phyloP scores from a whole-genome alignment of 225 moss, liverwort and hornwort genomes.

The Bryoerythrophyllum caledonicum region DNA sequence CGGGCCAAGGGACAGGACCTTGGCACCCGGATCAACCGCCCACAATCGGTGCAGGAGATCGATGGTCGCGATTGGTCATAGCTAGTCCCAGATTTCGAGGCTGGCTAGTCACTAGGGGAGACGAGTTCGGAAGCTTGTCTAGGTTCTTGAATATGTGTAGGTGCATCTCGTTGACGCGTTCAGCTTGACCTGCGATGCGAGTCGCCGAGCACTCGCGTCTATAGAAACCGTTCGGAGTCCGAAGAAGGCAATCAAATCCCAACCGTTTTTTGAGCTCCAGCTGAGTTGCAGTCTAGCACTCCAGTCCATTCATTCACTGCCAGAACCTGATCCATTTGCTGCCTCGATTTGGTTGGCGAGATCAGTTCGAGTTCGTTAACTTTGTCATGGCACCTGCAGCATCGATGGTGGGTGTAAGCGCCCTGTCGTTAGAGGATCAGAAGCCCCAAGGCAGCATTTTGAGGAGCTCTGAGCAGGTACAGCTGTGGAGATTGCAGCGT shows the following conservation, averaged over 20 bases:
- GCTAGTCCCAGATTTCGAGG: no score
- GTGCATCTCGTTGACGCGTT: neutral
- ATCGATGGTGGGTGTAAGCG: neutral
- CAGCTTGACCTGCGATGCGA: neutral
- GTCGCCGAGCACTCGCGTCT: neutral
- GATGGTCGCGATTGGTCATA: no score
- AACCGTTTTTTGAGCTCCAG: no score
- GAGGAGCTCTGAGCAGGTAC: slow-evolving; percentile 25
- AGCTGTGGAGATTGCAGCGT: neutral
- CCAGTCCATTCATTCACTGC: no score
- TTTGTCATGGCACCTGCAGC: neutral
- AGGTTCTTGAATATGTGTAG: neutral
- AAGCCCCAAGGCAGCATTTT: neutral
- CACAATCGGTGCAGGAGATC: no score
- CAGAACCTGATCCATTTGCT: neutral
- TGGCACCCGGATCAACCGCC: no score
- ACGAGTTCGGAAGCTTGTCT: neutral
- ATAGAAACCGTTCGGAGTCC: neutral
- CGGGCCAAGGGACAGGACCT: no score
- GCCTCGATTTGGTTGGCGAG: neutral
- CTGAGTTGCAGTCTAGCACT: neutral
- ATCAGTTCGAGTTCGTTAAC: neutral
- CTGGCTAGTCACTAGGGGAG: no score
- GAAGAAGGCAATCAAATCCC: neutral
- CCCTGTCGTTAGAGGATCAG: neutral